Percentiles rank a stretch among this genome's conserved stretches.
phyloP scores from a whole-genome alignment of 2,329 filamentous ascomycete genomes.

The Xylaria polymorpha region DNA sequence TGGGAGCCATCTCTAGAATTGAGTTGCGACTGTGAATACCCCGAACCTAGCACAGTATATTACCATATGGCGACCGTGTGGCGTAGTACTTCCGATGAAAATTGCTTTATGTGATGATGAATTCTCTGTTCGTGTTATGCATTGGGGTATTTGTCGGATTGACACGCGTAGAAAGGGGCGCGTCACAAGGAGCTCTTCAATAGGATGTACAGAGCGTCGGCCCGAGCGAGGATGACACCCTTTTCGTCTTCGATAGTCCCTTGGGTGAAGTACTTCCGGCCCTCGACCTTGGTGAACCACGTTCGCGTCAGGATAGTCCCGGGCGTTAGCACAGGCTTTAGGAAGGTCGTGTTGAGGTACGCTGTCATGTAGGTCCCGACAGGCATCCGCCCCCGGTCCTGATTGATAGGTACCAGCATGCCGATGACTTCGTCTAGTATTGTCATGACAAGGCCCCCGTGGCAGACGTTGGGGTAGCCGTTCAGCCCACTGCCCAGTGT shows the following conservation, averaged over 20 bases:
- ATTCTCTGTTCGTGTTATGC: background rate
- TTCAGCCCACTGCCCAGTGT: constrained; percentile 64
- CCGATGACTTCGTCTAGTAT: constrained; percentile 71
- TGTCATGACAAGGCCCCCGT: constrained; percentile 68
- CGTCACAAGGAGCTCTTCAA: constrained; percentile 29
- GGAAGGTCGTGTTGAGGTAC: constrained; percentile 66
- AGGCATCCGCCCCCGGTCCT: constrained; percentile 36
- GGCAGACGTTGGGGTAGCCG: constrained; percentile 63
- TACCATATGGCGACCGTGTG: background rate
- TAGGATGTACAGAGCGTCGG: constrained; percentile 62
- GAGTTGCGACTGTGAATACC: background rate
- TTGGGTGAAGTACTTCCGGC: constrained; percentile 62
- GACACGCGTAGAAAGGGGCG: background rate
- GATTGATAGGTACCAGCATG: constrained; percentile 59
- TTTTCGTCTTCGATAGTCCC: constrained; percentile 56
- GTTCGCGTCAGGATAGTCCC: constrained; percentile 60
- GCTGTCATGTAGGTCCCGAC: constrained; percentile 57
- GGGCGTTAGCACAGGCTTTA: constrained; percentile 63
- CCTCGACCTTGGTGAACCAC: constrained; percentile 58
- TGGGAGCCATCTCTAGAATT: background rate
- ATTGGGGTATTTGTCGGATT: too few relatives aligned
- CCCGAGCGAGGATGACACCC: constrained; percentile 61
- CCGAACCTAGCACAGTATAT: background rate
- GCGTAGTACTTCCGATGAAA: background rate
- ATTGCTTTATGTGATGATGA: background rate